Evolutionary conservation across 495 filamentous ascomycete species (phyloP).

Genomic region (Penicillium atrosanguineum): DNA sequence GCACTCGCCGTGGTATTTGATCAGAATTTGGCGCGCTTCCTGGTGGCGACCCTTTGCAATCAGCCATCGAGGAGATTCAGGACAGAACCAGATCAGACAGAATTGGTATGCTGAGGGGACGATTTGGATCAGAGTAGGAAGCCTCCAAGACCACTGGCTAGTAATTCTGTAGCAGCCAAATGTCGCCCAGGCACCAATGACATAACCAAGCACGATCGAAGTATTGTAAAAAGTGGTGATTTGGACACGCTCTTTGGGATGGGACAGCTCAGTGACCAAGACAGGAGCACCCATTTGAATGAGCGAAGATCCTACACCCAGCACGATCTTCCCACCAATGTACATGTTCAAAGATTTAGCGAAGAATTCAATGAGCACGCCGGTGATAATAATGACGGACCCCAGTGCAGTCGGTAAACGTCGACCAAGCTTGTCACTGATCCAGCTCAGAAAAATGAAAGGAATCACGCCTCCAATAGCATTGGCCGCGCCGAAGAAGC

Average conservation of each 20-base stretch:
- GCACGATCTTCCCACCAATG: conserved; percentile 38
- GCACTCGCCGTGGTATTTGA: conserved; percentile 30
- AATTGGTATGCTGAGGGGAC: conserved; percentile 44
- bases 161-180: conserved; percentile 30
- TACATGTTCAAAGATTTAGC: conserved; percentile 45
- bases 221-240: conserved; percentile 64
- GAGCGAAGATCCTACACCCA: conserved; percentile 60
- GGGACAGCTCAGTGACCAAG: conserved; percentile 59
- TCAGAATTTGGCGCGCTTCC: conserved; percentile 35
- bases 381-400: conserved; percentile 59
- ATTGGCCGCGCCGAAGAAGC: conserved; percentile 63
- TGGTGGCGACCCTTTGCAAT: conserved; percentile 33
- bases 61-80: conserved; percentile 45
- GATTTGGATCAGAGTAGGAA: conserved; percentile 53
- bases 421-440: conserved; percentile 59
- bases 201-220: conserved; percentile 60
- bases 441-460: conserved; percentile 58
- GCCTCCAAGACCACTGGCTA: conserved; percentile 47
- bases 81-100: conserved; percentile 42
- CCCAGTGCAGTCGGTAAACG: conserved; percentile 57
- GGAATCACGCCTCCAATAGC: conserved; percentile 61
- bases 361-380: conserved; percentile 52
- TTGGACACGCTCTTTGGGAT: conserved; percentile 62
- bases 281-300: conserved; percentile 63
- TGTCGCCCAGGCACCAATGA: conserved; percentile 34